These are phyloP conservation scores for Xylaria bambusicola DNA, from an alignment of 495 filamentous ascomycete genomes.

Conservation along the genomic window DNA sequence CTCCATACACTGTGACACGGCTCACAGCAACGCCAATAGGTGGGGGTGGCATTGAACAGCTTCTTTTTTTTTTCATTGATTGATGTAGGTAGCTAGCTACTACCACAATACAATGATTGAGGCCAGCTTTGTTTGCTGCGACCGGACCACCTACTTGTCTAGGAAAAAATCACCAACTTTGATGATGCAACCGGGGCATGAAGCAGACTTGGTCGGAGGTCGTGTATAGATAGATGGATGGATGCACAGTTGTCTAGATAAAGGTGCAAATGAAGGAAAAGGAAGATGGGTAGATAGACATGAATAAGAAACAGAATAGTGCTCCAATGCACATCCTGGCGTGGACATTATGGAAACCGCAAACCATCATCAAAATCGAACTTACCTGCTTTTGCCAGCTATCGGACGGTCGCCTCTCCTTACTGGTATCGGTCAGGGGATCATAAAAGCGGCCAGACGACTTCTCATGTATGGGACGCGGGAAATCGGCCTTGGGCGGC, in stretches of 20 bases:
- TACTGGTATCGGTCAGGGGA: slow-evolving; percentile 53
- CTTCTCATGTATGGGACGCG: slow-evolving; percentile 47
- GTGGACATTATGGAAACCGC: no score
- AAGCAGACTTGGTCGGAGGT: slow-evolving; percentile 2
- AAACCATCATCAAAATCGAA: background rate
- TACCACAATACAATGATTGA: background rate
- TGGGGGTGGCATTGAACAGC: slow-evolving; percentile 5
- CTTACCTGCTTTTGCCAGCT: slow-evolving; percentile 39
- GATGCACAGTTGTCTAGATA: no score
- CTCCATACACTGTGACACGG: slow-evolving; percentile 16
- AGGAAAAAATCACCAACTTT: background rate
- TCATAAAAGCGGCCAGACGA: slow-evolving; percentile 56
- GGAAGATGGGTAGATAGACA: background rate
- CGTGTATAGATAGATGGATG: slow-evolving; percentile 16
- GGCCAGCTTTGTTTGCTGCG: slow-evolving; percentile 19
- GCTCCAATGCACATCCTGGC: background rate
- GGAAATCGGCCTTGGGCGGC: slow-evolving; percentile 38
- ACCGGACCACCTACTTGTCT: background rate
- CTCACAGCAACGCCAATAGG: slow-evolving; percentile 10
- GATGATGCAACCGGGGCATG: background rate
- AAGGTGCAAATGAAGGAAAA: slow-evolving; percentile 17
- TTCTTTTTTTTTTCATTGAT: background rate
- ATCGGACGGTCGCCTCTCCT: slow-evolving; percentile 49
- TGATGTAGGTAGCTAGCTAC: background rate
- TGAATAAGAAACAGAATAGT: background rate